phyloP scores from a whole-genome alignment of 2,329 filamentous ascomycete species.

The Gnomoniopsis smithogilvyi region DNA sequence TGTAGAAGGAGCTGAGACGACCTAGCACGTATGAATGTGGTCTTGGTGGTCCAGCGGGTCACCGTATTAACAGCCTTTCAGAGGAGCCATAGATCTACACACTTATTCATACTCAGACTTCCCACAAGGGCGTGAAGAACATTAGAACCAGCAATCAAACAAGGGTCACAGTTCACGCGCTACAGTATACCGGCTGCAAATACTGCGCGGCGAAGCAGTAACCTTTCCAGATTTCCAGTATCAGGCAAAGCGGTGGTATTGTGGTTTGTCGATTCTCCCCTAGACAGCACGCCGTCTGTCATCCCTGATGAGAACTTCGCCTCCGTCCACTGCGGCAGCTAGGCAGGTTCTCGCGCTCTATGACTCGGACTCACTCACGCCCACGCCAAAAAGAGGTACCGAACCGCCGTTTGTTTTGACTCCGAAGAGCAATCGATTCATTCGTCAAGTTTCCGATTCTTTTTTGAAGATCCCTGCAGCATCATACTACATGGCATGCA shows the following conservation, averaged over 20 bases:
- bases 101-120: too few species aligned
- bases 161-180: not conserved
- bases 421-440: slow-evolving; percentile 19
- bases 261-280: not conserved
- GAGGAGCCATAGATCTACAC: too few species aligned
- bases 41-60: too few species aligned
- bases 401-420: slow-evolving; percentile 14
- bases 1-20: too few species aligned
- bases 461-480: slow-evolving; percentile 24
- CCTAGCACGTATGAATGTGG: too few species aligned
- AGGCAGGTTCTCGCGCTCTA: not conserved
- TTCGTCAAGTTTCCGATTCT: slow-evolving; percentile 31
- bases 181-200: not conserved
- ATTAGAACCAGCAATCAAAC: not conserved
- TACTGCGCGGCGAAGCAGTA: not conserved
- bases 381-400: slow-evolving; percentile 1
- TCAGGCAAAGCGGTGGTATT: not conserved
- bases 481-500: slow-evolving; percentile 57
- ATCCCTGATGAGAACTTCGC: not conserved
- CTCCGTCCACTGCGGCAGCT: not conserved
- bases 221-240: not conserved
- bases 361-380: slow-evolving; percentile 5
- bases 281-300: not conserved
- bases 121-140: too few species aligned
- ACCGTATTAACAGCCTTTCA: too few species aligned